Evolutionary conservation across 257 asterid genomes (phyloP).

Genomic region (Nemophila menziesii): DNA sequence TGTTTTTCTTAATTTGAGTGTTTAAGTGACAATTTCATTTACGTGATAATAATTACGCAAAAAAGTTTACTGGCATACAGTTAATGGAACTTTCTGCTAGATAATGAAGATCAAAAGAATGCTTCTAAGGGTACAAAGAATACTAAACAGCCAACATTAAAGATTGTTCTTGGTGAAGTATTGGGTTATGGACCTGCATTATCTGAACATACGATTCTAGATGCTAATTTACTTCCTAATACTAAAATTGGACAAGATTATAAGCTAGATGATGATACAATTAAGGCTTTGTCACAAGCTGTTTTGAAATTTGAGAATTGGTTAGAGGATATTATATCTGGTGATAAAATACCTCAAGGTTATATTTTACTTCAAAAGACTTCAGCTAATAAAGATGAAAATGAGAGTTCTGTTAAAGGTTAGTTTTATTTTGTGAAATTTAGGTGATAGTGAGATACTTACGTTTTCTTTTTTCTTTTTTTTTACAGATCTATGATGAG

Average conservation of each 20-base stretch:
- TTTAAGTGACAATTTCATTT: too few relatives aligned
- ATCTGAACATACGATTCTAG: conserved; percentile 82
- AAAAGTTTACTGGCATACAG: too few relatives aligned
- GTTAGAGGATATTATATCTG: conserved; percentile 71
- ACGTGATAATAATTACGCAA: too few relatives aligned
- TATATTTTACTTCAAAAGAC: conserved; percentile 69
- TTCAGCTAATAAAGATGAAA: conserved; percentile 35
- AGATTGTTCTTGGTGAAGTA: conserved; percentile 74
- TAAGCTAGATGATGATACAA: conserved; percentile 40
- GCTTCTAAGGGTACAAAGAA: conserved; percentile 36
- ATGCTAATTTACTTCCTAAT: conserved; percentile 70
- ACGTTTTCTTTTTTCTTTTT: conserved; percentile 8
- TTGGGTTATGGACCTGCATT: conserved; percentile 97
- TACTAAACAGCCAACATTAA: conserved; percentile 70
- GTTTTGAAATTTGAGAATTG: conserved; percentile 81
- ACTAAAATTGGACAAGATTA: conserved; percentile 55
- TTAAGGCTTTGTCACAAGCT: conserved; percentile 48
- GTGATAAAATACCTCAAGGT: conserved; percentile 85
- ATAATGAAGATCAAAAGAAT: conserved; percentile 31
- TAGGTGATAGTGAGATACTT: background rate
- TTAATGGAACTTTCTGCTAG: too few relatives aligned
- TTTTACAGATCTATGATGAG: conserved; percentile 82
- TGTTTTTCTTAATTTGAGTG: too few relatives aligned
- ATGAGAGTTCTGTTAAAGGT: too few relatives aligned
- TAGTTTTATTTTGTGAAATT: conserved; percentile 29